Evolutionary conservation across 2,329 filamentous ascomycete genomes (phyloP).

Genomic region (Dactylellina drechsleri): DNA sequence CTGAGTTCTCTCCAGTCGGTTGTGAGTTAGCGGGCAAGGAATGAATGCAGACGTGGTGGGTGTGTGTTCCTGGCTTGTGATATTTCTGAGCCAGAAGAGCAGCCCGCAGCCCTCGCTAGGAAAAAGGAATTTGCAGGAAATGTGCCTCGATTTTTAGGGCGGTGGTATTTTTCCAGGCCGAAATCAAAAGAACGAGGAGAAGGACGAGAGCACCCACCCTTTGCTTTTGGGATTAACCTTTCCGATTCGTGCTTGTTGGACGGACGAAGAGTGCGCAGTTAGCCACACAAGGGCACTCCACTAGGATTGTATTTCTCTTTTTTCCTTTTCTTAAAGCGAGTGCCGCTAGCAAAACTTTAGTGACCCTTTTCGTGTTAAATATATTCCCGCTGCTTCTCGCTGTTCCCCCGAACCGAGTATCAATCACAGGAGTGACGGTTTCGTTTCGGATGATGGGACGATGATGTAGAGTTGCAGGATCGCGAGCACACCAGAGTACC

Average conservation of each 20-base stretch:
- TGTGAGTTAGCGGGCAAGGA: constrained; percentile 31
- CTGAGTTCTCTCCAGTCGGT: constrained; percentile 22
- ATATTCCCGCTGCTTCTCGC: constrained; percentile 42
- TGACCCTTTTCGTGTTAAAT: constrained; percentile 8
- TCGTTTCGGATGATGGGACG: constrained; percentile 54
- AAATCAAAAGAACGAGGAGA: constrained; percentile 25
- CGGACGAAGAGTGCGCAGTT: constrained; percentile 17
- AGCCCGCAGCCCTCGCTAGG: constrained; percentile 3
- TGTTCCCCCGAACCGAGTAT: constrained; percentile 54
- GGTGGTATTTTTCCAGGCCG: constrained; percentile 29
- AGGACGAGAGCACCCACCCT: constrained; percentile 13
- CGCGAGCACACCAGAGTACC: constrained; percentile 24
- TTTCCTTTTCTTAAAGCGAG: constrained; percentile 39
- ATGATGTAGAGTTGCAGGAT: constrained; percentile 54
- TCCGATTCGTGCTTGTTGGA: constrained; percentile 47
- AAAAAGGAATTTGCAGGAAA: constrained; percentile 35
- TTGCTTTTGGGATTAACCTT: constrained; percentile 50
- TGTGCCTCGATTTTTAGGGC: constrained; percentile 16
- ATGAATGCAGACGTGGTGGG: constrained; percentile 21
- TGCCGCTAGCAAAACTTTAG: constrained; percentile 46
- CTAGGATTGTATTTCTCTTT: constrained; percentile 23
- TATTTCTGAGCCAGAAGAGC: constrained; percentile 31
- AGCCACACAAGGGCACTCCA: constrained; percentile 37
- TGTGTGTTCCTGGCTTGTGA: constrained; percentile 53
- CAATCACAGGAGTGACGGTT: constrained; percentile 54